These are phyloP conservation scores for Xanthoconium purpureum DNA, from an alignment of 768 basidiomycete species.

Conservation along the genomic window DNA sequence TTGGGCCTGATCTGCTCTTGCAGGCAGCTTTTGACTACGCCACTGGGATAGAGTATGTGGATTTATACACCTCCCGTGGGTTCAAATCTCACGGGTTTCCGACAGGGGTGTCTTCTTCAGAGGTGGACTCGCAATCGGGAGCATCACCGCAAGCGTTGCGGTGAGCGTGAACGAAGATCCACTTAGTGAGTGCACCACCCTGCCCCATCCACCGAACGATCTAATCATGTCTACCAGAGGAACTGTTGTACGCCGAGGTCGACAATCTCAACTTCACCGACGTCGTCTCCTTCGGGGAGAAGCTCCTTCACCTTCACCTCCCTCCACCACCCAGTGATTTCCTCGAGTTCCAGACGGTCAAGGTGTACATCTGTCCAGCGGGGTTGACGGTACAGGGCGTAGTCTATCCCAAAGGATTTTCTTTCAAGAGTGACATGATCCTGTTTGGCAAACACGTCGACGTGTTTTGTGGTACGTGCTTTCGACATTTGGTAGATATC, in stretches of 20 bases:
- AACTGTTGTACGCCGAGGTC: conserved; percentile 3
- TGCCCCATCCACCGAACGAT: no score
- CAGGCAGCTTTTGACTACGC: background rate
- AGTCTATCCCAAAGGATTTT: conserved; percentile 6
- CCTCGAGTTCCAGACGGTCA: conserved; percentile 5
- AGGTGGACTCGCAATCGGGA: conserved; percentile 4
- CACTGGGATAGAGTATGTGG: conserved; percentile 1
- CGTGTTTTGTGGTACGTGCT: conserved; percentile 1
- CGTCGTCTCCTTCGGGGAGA: conserved; percentile 6
- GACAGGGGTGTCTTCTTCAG: conserved; percentile 1
- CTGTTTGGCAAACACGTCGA: conserved; percentile 1
- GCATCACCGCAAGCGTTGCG: background rate
- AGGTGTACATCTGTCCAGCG: background rate
- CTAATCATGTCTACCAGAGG: background rate
- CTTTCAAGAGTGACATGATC: conserved; percentile 3
- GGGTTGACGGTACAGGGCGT: background rate
- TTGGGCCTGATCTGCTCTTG: conserved; percentile 1
- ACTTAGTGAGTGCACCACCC: background rate
- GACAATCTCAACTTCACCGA: conserved; percentile 8
- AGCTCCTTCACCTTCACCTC: background rate
- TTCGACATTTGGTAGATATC: background rate
- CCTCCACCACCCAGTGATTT: conserved; percentile 6
- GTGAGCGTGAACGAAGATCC: conserved; percentile 10
- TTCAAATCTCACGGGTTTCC: background rate
- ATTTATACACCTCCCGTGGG: no score